Evolutionary conservation across 306 rosid genomes (phyloP).

Genomic region (Crotalaria pallida): DNA sequence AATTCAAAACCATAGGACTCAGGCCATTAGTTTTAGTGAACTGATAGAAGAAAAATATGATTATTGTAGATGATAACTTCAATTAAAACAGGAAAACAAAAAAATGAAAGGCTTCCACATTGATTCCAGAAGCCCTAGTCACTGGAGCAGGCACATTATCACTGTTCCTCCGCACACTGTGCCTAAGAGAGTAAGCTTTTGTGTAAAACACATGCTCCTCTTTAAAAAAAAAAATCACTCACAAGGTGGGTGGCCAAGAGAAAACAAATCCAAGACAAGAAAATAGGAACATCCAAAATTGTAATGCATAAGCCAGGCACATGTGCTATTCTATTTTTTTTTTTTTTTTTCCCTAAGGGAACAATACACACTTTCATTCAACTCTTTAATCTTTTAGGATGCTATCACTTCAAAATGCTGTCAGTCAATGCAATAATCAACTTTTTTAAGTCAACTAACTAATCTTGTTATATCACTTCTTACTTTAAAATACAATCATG

Average conservation of each 20-base stretch:
- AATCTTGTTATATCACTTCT: neutral
- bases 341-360: neutral
- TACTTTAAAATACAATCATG: neutral
- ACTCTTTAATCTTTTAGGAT: neutral
- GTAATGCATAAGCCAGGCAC: neutral
- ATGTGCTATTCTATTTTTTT: neutral
- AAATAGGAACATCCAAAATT: neutral
- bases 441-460: neutral
- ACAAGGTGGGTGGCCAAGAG: neutral
- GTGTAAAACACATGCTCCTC: neutral
- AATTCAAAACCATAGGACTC: constrained; percentile 3
- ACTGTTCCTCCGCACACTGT: neutral
- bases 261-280: constrained; percentile 10
- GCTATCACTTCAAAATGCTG: neutral
- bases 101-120: neutral
- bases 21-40: neutral
- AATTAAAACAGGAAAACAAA: neutral
- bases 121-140: neutral
- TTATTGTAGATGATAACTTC: neutral
- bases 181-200: neutral
- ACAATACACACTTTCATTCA: neutral
- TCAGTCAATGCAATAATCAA: neutral
- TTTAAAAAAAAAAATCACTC: neutral
- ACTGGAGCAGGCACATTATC: neutral
- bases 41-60: neutral